These are phyloP conservation scores for Biscogniauxia mediterranea DNA, from an alignment of 2,329 filamentous ascomycete species.

Conservation along the genomic window DNA sequence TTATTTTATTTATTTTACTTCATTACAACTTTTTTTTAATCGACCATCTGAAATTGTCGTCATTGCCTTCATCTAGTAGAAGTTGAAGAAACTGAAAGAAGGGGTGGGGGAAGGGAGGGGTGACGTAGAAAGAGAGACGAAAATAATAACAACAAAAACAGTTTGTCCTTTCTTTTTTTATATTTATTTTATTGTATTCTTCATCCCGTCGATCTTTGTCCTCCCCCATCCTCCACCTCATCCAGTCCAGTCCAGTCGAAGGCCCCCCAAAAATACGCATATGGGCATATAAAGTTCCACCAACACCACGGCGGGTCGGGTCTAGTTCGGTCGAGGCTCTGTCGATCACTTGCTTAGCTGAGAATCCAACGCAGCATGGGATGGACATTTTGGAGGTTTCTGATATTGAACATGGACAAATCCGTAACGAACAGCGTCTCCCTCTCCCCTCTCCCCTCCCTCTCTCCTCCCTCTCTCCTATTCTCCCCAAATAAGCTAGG, in stretches of 20 bases:
- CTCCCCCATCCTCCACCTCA: too few species aligned
- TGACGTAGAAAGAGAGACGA: neutral
- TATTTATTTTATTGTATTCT: too few species aligned
- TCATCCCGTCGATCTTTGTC: too few species aligned
- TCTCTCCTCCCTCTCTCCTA: too few species aligned
- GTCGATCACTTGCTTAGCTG: slow-evolving; percentile 17
- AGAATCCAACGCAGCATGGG: neutral
- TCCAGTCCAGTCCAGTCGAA: too few species aligned
- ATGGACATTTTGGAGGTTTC: neutral
- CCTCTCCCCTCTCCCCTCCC: neutral
- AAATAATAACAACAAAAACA: too few species aligned
- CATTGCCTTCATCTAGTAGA: neutral
- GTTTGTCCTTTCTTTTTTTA: too few species aligned
- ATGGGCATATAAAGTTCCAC: slow-evolving; percentile 7
- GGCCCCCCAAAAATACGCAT: too few species aligned
- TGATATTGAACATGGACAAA: neutral
- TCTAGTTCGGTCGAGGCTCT: slow-evolving; percentile 23
- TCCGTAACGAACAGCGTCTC: neutral
- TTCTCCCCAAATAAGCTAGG: too few species aligned
- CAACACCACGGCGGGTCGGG: slow-evolving; percentile 11
- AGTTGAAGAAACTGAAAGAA: neutral
- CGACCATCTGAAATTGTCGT: neutral
- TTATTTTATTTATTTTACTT: too few species aligned
- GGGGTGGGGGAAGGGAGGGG: neutral
- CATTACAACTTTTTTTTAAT: too few species aligned